phyloP scores from a whole-genome alignment of 208 protist genomes.

The Acanthamoeba lugdunensis region DNA sequence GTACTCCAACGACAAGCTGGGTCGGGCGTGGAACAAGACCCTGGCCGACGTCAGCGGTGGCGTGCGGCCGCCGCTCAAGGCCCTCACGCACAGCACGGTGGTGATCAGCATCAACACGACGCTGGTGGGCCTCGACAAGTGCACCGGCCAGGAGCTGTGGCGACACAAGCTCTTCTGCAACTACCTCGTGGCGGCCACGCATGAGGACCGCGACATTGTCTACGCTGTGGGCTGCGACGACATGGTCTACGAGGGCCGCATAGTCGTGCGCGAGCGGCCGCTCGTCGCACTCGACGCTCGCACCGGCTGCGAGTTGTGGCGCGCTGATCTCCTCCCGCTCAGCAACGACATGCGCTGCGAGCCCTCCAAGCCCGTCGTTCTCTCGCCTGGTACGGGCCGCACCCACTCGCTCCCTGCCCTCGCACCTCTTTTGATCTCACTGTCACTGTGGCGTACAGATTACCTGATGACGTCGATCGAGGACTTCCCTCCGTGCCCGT shows the following conservation, averaged over 20 bases:
- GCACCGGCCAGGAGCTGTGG: conserved; percentile 46
- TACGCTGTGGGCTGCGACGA: conserved; percentile 40
- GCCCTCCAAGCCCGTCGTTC: conserved; percentile 42
- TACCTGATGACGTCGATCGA: conserved; percentile 17
- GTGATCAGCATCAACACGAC: conserved; percentile 51
- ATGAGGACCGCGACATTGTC: not conserved
- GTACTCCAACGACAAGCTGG: conserved; percentile 31
- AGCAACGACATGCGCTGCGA: conserved; percentile 51
- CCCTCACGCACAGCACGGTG: not conserved
- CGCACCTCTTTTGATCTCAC: not conserved
- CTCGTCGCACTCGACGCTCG: conserved; percentile 30
- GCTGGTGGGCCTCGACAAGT: conserved; percentile 33
- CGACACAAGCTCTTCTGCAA: not conserved
- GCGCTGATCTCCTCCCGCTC: conserved; percentile 32
- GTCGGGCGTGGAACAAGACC: not conserved
- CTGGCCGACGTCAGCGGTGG: conserved; percentile 17
- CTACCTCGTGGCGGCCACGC: not conserved
- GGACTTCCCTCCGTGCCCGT: not conserved
- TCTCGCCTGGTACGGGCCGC: not conserved
- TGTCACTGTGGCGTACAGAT: not conserved
- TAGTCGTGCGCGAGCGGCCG: conserved; percentile 54
- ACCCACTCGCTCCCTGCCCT: not conserved
- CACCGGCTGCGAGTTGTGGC: conserved; percentile 43
- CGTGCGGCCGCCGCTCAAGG: conserved; percentile 50
- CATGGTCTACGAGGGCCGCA: conserved; percentile 50